Base-by-base conservation (phyloP, 2,329 filamentous ascomycete genomes). In the Chaetothyriales sp. region DNA sequence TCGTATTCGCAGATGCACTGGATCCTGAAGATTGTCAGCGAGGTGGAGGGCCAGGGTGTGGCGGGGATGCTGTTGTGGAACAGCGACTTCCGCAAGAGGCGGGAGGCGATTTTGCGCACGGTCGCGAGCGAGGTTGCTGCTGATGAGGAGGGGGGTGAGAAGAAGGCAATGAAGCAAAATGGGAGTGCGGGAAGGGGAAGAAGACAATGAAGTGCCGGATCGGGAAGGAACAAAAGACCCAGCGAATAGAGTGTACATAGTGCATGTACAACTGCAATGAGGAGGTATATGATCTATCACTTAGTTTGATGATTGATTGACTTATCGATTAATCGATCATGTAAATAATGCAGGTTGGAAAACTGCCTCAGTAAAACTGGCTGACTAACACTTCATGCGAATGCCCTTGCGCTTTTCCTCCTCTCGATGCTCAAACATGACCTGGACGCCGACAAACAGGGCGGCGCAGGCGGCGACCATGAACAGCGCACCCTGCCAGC, bases 381-480 rank as follows among this genome's bases (percentile, higher is more conserved):
- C 13, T 15, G 29, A 8, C 49, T 64, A 94, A 66, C 88, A 97
- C 70, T 87, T 95, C 67, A 95, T 66, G 60, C 80, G 77, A 53
- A 95, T 83, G 0, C 92, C 92, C 60, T 79, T 80, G 61, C 90
- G 78, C 69, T 82, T 80, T 73, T 98, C 92, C 44, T 77, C 75
- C 71, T 95, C 87, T 49, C 92, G 76, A 60, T 94, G 78, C 73
- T 98, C 92, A 72, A 97, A 95, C 92, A 98, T 98, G 63, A 95
- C 73, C 70, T 97, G 90, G 44, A 85, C 78, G 22, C 85, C 89
- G 0, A 89, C 81, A 65, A 95, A 98, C 7, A 97, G 68, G 44
- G 79, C 81, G n/a, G 67, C 69, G 62, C 81, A 90, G 2, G 88
- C 85, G 2, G 74, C 74, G 9, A 81, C 64, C 45, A 97, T 68